Base-by-base conservation (phyloP, 179 eudicot species). In the Spergularia azorica region DNA sequence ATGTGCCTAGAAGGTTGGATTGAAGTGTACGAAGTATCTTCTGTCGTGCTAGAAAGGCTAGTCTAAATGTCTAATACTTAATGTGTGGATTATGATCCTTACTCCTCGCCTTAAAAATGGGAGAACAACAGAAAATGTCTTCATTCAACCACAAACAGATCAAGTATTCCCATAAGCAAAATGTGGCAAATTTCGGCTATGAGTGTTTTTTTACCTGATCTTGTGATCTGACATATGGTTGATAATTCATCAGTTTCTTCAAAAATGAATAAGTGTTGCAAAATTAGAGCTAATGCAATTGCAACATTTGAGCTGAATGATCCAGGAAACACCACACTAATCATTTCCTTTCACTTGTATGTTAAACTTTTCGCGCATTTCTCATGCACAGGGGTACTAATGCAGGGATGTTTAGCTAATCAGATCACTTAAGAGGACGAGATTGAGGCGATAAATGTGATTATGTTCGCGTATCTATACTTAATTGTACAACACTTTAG, bases 401-500 rank as follows among this genome's bases (percentile, higher is more conserved):
- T 26, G 39, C 57, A 63, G 13, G 46, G 48, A 13, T 41, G 14
- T 43, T 66, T 51, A 32, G 17, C 11, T 70, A 70, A 46, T 9
- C 2, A 8, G 6, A 36, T 55, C 48, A 8, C 62, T 21, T 51
- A 26, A 68, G 26, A 6, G 32, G 32, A 8, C 43, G 59, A 69
- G n/a, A 70, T 21, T 54, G 8, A 70, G 21, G 14, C 73, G 15
- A 70, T 32, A 70, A 26, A 12, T n/a, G 54, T 36, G 73, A 70
- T 26, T 21, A 70, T 70, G 62, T 12, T 70, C 2, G 50, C 46
- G 48, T 52, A 54, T 32, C 54, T 70, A 54, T 26, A 13, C 73
- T 70, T 55, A 32, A 54, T 68, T 6, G 9, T 46, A 48, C 71
- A 46, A 18, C 58, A 68, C 18, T 68, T 68, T 68, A 68, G 71